phyloP scores from a whole-genome alignment of 768 basidiomycete species.

The Kwoniella bestiolae region DNA sequence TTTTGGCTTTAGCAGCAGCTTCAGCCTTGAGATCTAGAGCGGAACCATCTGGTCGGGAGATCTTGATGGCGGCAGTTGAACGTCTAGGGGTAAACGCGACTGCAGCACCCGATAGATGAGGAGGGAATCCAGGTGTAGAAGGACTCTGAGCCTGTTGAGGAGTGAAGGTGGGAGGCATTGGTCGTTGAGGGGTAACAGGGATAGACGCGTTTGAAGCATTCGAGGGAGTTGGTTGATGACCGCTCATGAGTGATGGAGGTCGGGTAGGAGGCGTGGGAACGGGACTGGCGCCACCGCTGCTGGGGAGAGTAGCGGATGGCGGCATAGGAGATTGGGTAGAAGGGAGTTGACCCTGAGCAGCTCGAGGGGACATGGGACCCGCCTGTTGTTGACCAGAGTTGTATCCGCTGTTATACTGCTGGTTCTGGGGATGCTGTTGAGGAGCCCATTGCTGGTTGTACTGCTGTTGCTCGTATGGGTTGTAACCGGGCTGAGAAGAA shows the following conservation, averaged over 20 bases:
- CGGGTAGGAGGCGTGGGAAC: constrained; percentile 44
- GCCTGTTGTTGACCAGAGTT: constrained; percentile 21
- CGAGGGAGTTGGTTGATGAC: constrained; percentile 36
- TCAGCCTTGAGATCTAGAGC: constrained; percentile 61
- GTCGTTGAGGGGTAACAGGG: constrained; percentile 40
- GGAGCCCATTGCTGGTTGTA: constrained; percentile 41
- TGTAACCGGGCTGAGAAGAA: constrained; percentile 28
- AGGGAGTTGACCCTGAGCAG: constrained; percentile 25
- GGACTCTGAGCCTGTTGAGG: constrained; percentile 24
- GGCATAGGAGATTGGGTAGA: constrained; percentile 34
- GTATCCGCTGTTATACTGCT: constrained; percentile 29
- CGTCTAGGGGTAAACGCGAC: constrained; percentile 57
- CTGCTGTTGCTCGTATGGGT: constrained; percentile 39
- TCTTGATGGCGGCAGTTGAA: constrained; percentile 58
- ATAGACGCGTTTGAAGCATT: constrained; percentile 28
- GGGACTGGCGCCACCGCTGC: constrained; percentile 41
- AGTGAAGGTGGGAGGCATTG: constrained; percentile 34
- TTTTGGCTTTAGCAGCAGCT: constrained; percentile 59
- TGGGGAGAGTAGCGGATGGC: constrained; percentile 32
- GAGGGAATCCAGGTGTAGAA: constrained; percentile 23
- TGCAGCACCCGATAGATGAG: constrained; percentile 53
- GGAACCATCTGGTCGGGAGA: constrained; percentile 60
- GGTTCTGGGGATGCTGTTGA: constrained; percentile 40
- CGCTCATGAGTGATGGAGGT: constrained; percentile 36
- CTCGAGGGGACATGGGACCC: constrained; percentile 38